These are phyloP conservation scores for Theileria orientalis DNA, from an alignment of 169 alveolate genomes.

Conservation along the genomic window DNA sequence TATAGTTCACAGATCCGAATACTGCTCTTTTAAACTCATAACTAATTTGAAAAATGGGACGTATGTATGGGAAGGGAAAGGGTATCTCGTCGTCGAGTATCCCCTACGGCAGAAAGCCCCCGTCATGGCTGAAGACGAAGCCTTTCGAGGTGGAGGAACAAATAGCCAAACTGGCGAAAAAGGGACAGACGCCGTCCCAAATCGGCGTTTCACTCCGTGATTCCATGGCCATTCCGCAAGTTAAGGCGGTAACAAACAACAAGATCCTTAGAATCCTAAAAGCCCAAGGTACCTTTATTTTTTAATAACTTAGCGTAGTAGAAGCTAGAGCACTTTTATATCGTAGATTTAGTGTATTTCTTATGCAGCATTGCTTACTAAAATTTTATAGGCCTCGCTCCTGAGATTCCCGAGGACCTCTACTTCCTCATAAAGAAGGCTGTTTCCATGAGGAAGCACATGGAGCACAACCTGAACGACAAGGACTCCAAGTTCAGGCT, in stretches of 20 bases:
- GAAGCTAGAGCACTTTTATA: not conserved
- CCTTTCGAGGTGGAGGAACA: conserved; percentile 91
- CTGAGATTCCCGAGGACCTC: conserved; percentile 98
- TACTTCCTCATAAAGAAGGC: conserved; percentile 98
- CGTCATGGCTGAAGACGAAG: conserved; percentile 95
- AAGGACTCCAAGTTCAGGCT: conserved; percentile 95
- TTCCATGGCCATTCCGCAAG: conserved; percentile 96
- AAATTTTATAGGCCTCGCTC: conserved; percentile 86
- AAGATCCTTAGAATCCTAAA: conserved; percentile 95
- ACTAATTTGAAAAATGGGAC: conserved; percentile 87
- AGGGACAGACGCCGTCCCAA: conserved; percentile 97
- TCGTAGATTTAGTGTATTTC: not conserved
- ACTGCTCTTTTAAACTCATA: no score
- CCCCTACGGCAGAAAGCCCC: conserved; percentile 96
- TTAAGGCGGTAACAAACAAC: conserved; percentile 92
- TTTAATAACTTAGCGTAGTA: not conserved
- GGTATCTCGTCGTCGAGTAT: conserved; percentile 92
- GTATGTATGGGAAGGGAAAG: conserved; percentile 90
- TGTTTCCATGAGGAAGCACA: conserved; percentile 96
- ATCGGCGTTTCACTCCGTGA: conserved; percentile 98
- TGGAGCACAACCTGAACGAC: conserved; percentile 96
- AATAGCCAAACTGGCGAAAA: conserved; percentile 94
- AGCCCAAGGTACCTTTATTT: conserved; percentile 85
- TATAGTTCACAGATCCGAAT: no score
- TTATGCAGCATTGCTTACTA: no score